Evolutionary conservation across 2,329 filamentous ascomycete species (phyloP).

Genomic region (Cercospora brassicicola): DNA sequence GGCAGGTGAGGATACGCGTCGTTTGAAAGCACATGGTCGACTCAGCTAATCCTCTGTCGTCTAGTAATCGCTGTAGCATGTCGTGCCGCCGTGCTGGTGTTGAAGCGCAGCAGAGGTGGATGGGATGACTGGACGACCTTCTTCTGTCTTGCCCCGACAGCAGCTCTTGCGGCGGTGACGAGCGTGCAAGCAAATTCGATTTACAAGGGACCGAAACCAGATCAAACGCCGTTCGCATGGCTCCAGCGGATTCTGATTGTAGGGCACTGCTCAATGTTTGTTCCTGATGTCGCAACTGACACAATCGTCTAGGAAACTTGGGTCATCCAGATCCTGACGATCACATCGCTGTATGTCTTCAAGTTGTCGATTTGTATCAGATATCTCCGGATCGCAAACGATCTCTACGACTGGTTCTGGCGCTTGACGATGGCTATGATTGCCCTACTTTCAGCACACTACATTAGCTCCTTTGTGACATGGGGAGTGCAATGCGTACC

Average conservation of each 20-base stretch:
- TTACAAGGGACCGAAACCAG: neutral
- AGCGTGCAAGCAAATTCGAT: neutral
- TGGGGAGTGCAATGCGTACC: constrained; percentile 2
- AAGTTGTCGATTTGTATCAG: constrained; percentile 5
- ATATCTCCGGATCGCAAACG: constrained; percentile 2
- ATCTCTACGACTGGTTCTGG: constrained; percentile 3
- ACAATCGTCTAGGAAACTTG: neutral
- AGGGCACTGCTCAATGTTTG: neutral
- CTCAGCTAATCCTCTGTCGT: neutral
- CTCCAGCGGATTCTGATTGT: constrained; percentile 5
- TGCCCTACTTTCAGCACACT: neutral
- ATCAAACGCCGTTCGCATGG: neutral
- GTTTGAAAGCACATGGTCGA: neutral
- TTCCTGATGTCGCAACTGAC: neutral
- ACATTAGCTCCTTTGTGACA: neutral
- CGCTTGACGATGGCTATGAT: neutral
- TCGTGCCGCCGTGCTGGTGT: neutral
- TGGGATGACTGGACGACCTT: constrained; percentile 8
- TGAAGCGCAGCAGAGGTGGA: neutral
- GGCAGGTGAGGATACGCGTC: neutral
- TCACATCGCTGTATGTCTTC: constrained; percentile 7
- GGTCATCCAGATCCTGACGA: constrained; percentile 4
- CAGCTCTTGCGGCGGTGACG: neutral
- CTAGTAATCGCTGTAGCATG: constrained; percentile 1
- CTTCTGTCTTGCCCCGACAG: neutral